phyloP scores from a whole-genome alignment of 805 yeast species.

The Saccharomyces jurei region DNA sequence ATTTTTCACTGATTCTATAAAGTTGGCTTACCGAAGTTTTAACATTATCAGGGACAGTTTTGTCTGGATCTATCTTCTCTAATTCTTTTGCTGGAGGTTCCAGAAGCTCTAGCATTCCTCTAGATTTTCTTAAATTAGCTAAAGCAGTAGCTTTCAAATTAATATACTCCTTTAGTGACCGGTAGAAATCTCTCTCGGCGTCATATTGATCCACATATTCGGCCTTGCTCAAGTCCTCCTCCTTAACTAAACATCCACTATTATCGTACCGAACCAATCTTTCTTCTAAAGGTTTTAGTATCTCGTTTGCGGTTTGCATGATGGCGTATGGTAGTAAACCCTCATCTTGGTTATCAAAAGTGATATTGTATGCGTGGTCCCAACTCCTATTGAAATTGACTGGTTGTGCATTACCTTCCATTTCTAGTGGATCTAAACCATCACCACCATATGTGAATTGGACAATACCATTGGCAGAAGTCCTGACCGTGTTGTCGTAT shows the following conservation, averaged over 20 bases:
- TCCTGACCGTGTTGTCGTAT: slow-evolving; percentile 90
- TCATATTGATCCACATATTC: slow-evolving; percentile 77
- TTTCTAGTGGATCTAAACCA: slow-evolving; percentile 94
- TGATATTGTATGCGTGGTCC: slow-evolving; percentile 80
- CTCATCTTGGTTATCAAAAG: slow-evolving; percentile 46
- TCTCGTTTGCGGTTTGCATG: slow-evolving; percentile 42
- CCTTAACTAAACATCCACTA: slow-evolving; percentile 45
- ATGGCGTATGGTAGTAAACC: slow-evolving; percentile 69
- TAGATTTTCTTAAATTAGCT: slow-evolving; percentile 46
- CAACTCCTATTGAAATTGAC: slow-evolving; percentile 90
- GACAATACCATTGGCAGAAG: slow-evolving; percentile 91
- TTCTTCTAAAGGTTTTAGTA: slow-evolving; percentile 54
- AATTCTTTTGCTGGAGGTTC: slow-evolving; percentile 39
- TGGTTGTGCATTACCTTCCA: slow-evolving; percentile 98
- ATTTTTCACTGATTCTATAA: slow-evolving; percentile 52
- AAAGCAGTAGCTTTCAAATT: slow-evolving; percentile 47
- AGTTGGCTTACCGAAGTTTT: slow-evolving; percentile 53
- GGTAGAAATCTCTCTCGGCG: slow-evolving; percentile 79
- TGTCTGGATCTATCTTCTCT: slow-evolving; percentile 36
- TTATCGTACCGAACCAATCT: slow-evolving; percentile 63
- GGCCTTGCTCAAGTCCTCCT: slow-evolving; percentile 40
- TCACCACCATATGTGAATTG: slow-evolving; percentile 98
- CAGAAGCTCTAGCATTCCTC: slow-evolving; percentile 41
- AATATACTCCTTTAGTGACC: slow-evolving; percentile 62
- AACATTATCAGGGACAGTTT: slow-evolving; percentile 28